Conservation (phyloP, 1,139 yeast genomes). For the Pichia sp. region DNA sequence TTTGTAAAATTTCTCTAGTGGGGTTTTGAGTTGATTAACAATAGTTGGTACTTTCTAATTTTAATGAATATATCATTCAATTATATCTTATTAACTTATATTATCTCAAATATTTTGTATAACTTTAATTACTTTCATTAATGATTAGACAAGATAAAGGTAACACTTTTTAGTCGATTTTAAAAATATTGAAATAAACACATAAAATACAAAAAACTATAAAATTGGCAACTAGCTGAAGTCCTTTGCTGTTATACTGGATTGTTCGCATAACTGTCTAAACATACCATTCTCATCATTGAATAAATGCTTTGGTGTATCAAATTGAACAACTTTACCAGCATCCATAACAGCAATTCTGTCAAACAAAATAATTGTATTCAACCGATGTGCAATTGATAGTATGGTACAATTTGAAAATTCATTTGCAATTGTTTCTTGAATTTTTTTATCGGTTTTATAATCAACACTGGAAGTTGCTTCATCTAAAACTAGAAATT, state of each 20-base stretch:
- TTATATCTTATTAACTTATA: too few relatives aligned
- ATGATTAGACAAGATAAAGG: too few relatives aligned
- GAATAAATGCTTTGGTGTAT: conserved; percentile 39
- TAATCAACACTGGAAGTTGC: conserved; percentile 54
- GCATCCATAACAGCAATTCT: conserved; percentile 45
- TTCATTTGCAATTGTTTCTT: conserved; percentile 41
- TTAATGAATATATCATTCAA: too few relatives aligned
- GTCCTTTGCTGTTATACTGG: conserved; percentile 30
- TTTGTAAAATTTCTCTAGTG: too few relatives aligned
- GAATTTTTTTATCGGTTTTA: conserved; percentile 47
- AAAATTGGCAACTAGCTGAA: conserved; percentile 12
- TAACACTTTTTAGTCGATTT: too few relatives aligned
- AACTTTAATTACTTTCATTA: too few relatives aligned
- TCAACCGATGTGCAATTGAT: conserved; percentile 52
- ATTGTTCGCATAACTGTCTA: conserved; percentile 36
- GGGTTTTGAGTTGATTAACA: too few relatives aligned
- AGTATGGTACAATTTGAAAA: conserved; percentile 43
- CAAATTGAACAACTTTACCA: conserved; percentile 43
- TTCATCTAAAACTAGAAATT: conserved; percentile 48
- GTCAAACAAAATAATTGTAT: conserved; percentile 47
- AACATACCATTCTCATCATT: conserved; percentile 26
- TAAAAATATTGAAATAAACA: too few relatives aligned
- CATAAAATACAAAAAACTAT: background rate
- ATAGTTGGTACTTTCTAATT: too few relatives aligned
- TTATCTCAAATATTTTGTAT: too few relatives aligned